A percentile compares a stretch with the other conserved stretches of the same genome.
phyloP scores from a whole-genome alignment of 345 rosid species.

The Eucalyptus lansdowneana region DNA sequence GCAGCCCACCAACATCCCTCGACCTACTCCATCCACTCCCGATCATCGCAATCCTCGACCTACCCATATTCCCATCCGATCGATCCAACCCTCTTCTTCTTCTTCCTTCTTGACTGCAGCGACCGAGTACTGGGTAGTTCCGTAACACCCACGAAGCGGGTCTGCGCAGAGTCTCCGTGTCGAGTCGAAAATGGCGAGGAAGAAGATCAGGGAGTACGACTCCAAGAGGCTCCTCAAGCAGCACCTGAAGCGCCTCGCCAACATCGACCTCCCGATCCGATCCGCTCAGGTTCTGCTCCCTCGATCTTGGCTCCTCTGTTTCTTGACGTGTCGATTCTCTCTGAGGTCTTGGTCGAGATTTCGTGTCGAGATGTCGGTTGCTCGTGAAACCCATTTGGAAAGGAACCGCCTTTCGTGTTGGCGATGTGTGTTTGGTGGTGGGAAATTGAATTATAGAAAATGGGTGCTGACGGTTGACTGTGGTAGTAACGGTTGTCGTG shows the following conservation, averaged over 20 bases:
- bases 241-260: conserved; percentile 8
- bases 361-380: not conserved
- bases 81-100: not conserved
- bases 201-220: conserved; percentile 21
- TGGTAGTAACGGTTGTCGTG: not conserved
- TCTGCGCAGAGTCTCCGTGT: not conserved
- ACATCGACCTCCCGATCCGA: conserved; percentile 1
- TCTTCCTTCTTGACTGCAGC: not conserved
- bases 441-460: not conserved
- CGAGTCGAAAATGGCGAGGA: conserved; percentile 1
- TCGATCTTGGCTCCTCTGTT: not conserved
- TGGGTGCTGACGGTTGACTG: not conserved
- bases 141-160: not conserved
- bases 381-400: not conserved
- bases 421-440: not conserved
- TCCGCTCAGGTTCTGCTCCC: conserved; percentile 8
- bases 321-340: not conserved
- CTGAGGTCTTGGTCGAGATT: not conserved
- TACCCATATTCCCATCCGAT: not conserved
- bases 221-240: conserved; percentile 13
- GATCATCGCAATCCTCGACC: not conserved
- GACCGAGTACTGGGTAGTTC: not conserved
- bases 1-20: not conserved
- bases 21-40: not conserved
- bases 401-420: not conserved